phyloP scores from a whole-genome alignment of 441 rosid genomes.

The Adansonia gregorii region DNA sequence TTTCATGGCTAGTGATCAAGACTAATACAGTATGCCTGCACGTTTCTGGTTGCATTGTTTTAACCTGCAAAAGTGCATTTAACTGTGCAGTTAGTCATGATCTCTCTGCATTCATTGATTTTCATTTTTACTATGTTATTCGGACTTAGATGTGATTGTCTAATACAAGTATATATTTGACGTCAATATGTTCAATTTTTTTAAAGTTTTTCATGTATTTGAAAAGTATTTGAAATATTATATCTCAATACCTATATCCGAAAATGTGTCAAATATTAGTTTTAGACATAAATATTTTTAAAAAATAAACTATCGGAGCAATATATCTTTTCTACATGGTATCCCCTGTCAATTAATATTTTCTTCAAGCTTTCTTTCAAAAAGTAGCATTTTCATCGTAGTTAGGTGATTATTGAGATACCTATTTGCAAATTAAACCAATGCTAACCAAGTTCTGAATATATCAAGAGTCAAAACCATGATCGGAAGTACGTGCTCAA shows the following conservation, averaged over 20 bases:
- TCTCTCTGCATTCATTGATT: neutral
- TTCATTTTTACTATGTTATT: too few species aligned
- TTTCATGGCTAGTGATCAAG: neutral
- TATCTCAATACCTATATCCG: too few species aligned
- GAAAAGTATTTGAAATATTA: too few species aligned
- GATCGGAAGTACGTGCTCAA: neutral
- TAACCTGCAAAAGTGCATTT: neutral
- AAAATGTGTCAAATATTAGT: too few species aligned
- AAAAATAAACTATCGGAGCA: neutral
- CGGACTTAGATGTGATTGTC: neutral
- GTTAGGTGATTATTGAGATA: neutral
- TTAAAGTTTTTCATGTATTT: too few species aligned
- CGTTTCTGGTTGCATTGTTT: neutral
- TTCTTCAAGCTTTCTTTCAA: neutral
- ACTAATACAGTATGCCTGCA: neutral
- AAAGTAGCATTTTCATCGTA: neutral
- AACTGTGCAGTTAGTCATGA: neutral
- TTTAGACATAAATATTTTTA: neutral
- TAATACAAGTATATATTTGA: neutral
- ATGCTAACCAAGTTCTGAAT: neutral
- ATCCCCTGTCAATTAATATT: neutral
- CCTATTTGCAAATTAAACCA: neutral
- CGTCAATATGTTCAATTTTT: too few species aligned
- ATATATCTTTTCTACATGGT: neutral
- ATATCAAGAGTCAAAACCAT: neutral